Evolutionary conservation across 352 stramenopile genomes (phyloP).

Genomic region (Salisapilia sapeloensis): DNA sequence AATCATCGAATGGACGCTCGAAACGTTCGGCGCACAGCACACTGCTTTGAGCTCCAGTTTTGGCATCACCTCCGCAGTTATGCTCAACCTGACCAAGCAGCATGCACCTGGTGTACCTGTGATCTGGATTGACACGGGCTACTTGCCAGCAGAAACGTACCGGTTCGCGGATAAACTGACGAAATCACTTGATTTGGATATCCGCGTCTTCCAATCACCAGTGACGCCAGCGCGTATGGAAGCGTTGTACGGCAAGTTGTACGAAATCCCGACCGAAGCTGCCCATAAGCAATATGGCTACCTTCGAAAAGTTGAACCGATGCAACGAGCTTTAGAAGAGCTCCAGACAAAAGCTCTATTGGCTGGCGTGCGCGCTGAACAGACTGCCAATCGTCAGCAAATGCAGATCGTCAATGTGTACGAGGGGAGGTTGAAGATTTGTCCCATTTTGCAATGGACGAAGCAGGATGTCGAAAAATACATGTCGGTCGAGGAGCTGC

Average conservation of each 20-base stretch:
- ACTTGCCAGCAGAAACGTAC: conserved; percentile 72
- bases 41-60: conserved; percentile 74
- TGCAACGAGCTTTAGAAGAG: conserved; percentile 52
- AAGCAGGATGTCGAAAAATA: conserved; percentile 62
- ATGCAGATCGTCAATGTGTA: conserved; percentile 67
- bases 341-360: conserved; percentile 44
- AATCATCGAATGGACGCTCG: conserved; percentile 52
- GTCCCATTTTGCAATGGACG: conserved; percentile 69
- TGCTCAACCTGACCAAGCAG: conserved; percentile 53
- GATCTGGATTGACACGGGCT: conserved; percentile 75
- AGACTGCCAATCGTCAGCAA: conserved; percentile 44
- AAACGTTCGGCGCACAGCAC: conserved; percentile 35
- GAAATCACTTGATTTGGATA: conserved; percentile 44
- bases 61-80: conserved; percentile 72
- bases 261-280: conserved; percentile 45
- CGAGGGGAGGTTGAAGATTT: conserved; percentile 73
- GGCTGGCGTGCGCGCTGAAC: conserved; percentile 59
- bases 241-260: conserved; percentile 73
- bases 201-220: conserved; percentile 60
- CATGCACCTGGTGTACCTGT: conserved; percentile 42
- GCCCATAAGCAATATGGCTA: conserved; percentile 65
- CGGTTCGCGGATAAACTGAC: conserved; percentile 49
- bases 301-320: conserved; percentile 77
- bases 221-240: conserved; percentile 70
- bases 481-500: conserved; percentile 41